Percentiles rank a stretch among this genome's conserved stretches.
Evolutionary conservation across 176 grass and related monocot genomes (phyloP).

Genomic region (Ananas comosus): DNA sequence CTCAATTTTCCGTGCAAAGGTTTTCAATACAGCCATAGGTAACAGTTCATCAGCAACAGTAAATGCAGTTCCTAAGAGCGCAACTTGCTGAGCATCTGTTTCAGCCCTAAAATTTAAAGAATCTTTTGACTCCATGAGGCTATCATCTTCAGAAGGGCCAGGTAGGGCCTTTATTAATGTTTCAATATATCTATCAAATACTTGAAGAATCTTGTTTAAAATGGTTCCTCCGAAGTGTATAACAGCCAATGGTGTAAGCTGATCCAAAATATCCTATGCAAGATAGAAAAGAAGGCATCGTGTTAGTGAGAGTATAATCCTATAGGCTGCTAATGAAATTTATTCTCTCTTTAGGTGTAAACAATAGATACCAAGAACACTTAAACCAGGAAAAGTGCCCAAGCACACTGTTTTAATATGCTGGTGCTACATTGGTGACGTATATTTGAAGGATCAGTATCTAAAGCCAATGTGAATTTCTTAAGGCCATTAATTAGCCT

Average conservation of each 20-base stretch:
- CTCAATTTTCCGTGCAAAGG: slow-evolving; percentile 51
- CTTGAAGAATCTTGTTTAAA: slow-evolving; percentile 71
- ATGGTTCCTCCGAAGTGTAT: slow-evolving; percentile 82
- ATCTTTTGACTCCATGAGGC: slow-evolving; percentile 55
- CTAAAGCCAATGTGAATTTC: no score
- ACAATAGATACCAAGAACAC: neutral
- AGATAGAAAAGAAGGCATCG: neutral
- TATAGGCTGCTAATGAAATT: slow-evolving; percentile 9
- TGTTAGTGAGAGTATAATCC: slow-evolving; percentile 20
- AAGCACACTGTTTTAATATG: no score
- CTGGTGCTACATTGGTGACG: no score
- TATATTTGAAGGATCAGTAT: no score
- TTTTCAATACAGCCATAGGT: slow-evolving; percentile 64
- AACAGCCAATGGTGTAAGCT: slow-evolving; percentile 71
- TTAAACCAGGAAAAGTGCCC: no score
- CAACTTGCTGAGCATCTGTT: slow-evolving; percentile 73
- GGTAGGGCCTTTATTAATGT: slow-evolving; percentile 72
- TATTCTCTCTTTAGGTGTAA: neutral
- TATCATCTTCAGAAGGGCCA: slow-evolving; percentile 80
- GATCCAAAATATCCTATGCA: slow-evolving; percentile 85
- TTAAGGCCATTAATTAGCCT: no score
- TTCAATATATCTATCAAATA: slow-evolving; percentile 82
- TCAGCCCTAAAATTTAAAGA: slow-evolving; percentile 70
- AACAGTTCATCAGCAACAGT: slow-evolving; percentile 73
- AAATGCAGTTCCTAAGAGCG: slow-evolving; percentile 63